phyloP scores from a whole-genome alignment of 192 early-diverging fungal species.

The Coemansia asiatica region DNA sequence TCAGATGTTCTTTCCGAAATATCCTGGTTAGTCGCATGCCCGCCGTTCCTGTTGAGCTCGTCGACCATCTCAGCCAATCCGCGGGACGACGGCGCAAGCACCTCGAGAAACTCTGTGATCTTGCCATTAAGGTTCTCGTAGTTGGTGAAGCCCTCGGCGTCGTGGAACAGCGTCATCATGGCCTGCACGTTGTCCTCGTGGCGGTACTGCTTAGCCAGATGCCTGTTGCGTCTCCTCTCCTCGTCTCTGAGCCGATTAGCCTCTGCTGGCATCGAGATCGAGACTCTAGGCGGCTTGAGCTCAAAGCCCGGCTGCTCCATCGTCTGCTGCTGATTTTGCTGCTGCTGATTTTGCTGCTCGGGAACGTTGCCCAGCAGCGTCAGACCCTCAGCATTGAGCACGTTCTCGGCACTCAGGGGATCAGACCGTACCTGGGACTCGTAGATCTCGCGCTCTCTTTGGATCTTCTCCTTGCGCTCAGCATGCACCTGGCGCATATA shows the following conservation, averaged over 20 bases:
- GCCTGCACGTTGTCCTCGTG: constrained; percentile 45
- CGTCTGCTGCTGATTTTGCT: no score
- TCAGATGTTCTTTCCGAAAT: constrained; percentile 24
- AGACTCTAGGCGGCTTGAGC: constrained; percentile 41
- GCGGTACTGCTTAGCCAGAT: constrained; percentile 9
- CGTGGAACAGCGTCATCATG: constrained; percentile 50
- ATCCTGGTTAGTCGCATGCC: constrained; percentile 17
- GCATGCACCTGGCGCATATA: constrained; percentile 3
- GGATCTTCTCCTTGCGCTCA: constrained; percentile 24
- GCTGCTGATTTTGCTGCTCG: no score
- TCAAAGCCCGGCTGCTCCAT: constrained; percentile 21
- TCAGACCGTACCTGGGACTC: constrained; percentile 35
- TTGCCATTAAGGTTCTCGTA: constrained; percentile 40
- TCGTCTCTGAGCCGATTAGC: constrained; percentile 30
- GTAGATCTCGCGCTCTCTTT: constrained; percentile 26
- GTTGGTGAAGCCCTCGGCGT: constrained; percentile 36
- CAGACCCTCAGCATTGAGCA: constrained; percentile 50
- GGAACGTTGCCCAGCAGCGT: constrained; percentile 33
- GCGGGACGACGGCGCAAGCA: constrained; percentile 23
- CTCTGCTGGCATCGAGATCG: constrained; percentile 26
- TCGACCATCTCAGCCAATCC: constrained; percentile 40
- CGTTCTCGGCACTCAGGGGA: constrained; percentile 52
- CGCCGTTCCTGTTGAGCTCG: constrained; percentile 23
- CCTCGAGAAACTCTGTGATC: constrained; percentile 18
- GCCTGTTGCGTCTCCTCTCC: constrained; percentile 36